Evolutionary conservation across 768 basidiomycete species (phyloP).

Genomic region (Russula olivacea): DNA sequence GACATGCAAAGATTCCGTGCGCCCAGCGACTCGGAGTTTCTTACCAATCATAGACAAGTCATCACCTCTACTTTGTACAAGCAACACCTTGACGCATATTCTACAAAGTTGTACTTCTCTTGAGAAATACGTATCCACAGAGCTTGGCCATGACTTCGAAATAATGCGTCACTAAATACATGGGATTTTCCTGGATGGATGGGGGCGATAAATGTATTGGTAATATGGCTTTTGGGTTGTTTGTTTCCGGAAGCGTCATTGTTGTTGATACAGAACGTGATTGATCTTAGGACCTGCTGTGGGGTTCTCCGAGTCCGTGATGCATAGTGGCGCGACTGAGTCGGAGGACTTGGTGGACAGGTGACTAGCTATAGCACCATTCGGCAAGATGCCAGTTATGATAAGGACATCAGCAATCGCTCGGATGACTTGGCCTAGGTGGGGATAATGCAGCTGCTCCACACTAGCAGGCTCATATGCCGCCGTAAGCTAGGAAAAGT

Average conservation of each 20-base stretch:
- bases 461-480: not conserved
- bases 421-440: not conserved
- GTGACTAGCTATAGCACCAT: not conserved
- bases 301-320: conserved; percentile 9
- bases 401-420: not conserved
- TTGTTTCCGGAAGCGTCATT: not conserved
- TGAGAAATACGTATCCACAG: not conserved
- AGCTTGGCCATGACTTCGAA: not conserved
- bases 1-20: not conserved
- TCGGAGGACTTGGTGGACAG: not conserved
- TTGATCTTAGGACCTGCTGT: not conserved
- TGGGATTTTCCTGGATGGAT: not conserved
- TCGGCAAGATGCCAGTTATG: not conserved
- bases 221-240: not conserved
- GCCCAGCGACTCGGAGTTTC: not conserved
- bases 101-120: not conserved
- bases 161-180: not conserved
- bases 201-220: not conserved
- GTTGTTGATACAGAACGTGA: not conserved
- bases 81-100: not conserved
- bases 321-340: not conserved
- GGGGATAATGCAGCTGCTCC: not conserved
- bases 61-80: not conserved
- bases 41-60: no score
- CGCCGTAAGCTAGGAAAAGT: not conserved